Base-by-base conservation (phyloP, 2,329 filamentous ascomycete genomes). In the Ceratocystis eucalypticola region DNA sequence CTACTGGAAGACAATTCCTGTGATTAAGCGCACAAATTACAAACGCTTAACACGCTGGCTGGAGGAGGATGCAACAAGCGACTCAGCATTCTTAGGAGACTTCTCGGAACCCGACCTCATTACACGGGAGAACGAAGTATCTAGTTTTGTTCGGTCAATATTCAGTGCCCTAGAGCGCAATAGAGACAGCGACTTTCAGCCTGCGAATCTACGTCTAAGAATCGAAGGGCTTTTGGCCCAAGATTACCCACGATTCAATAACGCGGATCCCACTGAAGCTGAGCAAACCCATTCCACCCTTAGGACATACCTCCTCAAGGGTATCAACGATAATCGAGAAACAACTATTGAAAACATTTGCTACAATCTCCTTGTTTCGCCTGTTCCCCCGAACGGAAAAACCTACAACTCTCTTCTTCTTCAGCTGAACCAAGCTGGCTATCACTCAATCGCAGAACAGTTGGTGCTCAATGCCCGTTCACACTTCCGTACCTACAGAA, bases 331-430 rank as follows among this genome's bases (percentile, higher is more conserved):
- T 5, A 57, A 65, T 46, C 48, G 45, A 65, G 59, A 57, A 50
- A 33, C 63, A 48, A 67, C 66, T 2, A 73, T 79, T 41, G 73
- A 72, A n/a, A 79, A 78, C 70, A 77, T 85, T 64, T 84, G 82
- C 73, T 86, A 86, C 74, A 90, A 89, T 71, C 76, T 94, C 2
- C 78, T 90, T 17, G 76, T 84, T 2, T 84, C 83, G 1, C 73
- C 80, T 1, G 77, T 82, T 20, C 82, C 84, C 0, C 87, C 88
- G 0, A 83, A 83, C 69, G 80, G 88, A 45, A 79, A 84, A 69
- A 90, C 86, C 2, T 90, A 86, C 76, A 91, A 91, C 71, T 80
- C 81, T 12, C 78, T 94, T 30, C 80, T 93, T 2, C 73, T 82
- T n/a, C 82, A 83, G n/a, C 84, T 93, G 63, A 79, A 81, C 64